Evolutionary conservation across 2,329 filamentous ascomycete species (phyloP).

Genomic region (Ophiostoma sp.): DNA sequence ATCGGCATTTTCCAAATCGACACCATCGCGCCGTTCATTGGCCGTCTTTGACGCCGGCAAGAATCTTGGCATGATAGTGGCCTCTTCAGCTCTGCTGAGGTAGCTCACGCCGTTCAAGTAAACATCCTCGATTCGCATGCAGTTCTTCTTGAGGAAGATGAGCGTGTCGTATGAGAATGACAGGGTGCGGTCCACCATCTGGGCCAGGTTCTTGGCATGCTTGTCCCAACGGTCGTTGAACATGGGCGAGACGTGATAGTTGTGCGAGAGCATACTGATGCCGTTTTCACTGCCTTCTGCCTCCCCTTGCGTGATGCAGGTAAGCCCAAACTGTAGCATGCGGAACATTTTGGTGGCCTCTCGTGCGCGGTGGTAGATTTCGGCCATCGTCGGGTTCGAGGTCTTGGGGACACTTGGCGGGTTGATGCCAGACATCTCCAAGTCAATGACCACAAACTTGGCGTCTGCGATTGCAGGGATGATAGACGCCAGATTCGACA

Average conservation of each 20-base stretch:
- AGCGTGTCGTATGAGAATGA: conserved; percentile 32
- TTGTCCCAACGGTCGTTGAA: conserved; percentile 23
- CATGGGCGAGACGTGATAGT: conserved; percentile 33
- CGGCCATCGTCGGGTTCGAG: conserved; percentile 19
- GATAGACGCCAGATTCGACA: conserved; percentile 31
- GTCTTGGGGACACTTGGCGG: neutral
- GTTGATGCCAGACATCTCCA: conserved; percentile 39
- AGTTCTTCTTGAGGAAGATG: conserved; percentile 31
- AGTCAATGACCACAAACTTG: conserved; percentile 35
- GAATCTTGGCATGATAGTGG: conserved; percentile 17
- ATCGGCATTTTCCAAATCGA: conserved; percentile 20
- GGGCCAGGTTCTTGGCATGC: conserved; percentile 27
- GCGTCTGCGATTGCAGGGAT: conserved; percentile 32
- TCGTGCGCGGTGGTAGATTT: conserved; percentile 32
- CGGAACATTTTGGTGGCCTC: conserved; percentile 33
- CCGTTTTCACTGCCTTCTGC: neutral
- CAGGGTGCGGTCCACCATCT: conserved; percentile 31
- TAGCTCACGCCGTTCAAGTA: conserved; percentile 34
- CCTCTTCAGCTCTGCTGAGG: conserved; percentile 31
- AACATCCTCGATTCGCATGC: conserved; percentile 30
- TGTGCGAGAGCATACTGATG: conserved; percentile 30
- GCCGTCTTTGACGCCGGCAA: neutral
- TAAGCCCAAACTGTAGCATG: conserved; percentile 38
- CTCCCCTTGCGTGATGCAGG: conserved; percentile 30
- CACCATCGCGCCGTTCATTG: neutral